A percentile compares a stretch with the other conserved stretches of the same genome.
phyloP scores from a whole-genome alignment of 352 stramenopile genomes.

The Phytophthora rubi region DNA sequence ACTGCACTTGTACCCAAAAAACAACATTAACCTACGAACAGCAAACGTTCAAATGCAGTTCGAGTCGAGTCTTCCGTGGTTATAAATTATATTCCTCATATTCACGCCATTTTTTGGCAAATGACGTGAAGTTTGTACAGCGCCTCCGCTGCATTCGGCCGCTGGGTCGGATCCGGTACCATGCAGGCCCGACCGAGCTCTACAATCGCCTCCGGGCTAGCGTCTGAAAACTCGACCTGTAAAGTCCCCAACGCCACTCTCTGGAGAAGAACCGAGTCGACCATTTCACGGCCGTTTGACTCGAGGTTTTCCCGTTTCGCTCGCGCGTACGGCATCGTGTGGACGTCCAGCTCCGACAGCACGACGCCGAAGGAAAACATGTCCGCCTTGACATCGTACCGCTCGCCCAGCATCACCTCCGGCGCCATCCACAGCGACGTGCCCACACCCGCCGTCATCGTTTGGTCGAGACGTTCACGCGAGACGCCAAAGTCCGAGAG shows the following conservation, averaged over 20 bases:
- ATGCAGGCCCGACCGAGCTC: slow-evolving; percentile 30
- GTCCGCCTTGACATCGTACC: slow-evolving; percentile 33
- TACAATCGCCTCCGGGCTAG: slow-evolving; percentile 27
- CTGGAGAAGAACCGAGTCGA: slow-evolving; percentile 31
- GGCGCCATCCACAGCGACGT: slow-evolving; percentile 36
- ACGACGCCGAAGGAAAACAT: slow-evolving; percentile 42
- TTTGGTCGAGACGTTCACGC: slow-evolving; percentile 32
- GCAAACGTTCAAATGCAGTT: too few species aligned
- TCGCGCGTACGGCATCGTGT: slow-evolving; percentile 58
- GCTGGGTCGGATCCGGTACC: slow-evolving; percentile 19
- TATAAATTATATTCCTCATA: slow-evolving; percentile 27
- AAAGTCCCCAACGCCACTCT: slow-evolving; percentile 30
- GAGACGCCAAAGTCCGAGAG: slow-evolving; percentile 52
- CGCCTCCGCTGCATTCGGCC: slow-evolving; percentile 36
- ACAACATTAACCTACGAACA: too few species aligned
- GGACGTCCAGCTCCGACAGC: slow-evolving; percentile 52
- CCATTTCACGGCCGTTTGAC: slow-evolving; percentile 25
- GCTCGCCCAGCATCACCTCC: slow-evolving; percentile 29
- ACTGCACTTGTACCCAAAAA: too few species aligned
- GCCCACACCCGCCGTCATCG: slow-evolving; percentile 41
- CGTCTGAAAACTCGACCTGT: slow-evolving; percentile 28
- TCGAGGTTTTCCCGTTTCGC: slow-evolving; percentile 41
- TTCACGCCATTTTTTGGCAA: slow-evolving; percentile 17
- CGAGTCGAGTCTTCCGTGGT: neutral
- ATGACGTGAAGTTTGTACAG: slow-evolving; percentile 39